Evolutionary conservation across 495 filamentous ascomycete genomes (phyloP).

Genomic region (Haplographium delicatum): DNA sequence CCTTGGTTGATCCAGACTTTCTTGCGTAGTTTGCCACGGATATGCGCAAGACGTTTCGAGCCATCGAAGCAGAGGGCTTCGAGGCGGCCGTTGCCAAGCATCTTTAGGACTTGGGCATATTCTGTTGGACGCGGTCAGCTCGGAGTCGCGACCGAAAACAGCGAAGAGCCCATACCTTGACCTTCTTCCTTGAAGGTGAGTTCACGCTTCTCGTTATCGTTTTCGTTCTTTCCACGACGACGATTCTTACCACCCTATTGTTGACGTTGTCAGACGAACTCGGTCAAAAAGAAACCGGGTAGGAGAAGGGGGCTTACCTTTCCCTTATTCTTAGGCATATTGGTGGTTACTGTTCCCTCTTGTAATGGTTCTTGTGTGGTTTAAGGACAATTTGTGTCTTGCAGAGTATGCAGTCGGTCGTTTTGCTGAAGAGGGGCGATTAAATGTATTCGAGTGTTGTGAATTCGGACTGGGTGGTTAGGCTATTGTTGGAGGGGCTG

Average conservation of each 20-base stretch:
- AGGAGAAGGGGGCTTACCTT: slow-evolving; percentile 57
- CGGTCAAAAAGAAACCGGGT: too few species aligned
- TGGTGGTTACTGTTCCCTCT: slow-evolving; percentile 29
- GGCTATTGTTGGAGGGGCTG: slow-evolving; percentile 8
- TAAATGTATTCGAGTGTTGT: background rate
- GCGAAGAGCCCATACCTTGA: slow-evolving; percentile 51
- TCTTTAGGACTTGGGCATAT: slow-evolving; percentile 98
- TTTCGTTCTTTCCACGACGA: slow-evolving; percentile 99
- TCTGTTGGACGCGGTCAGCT: slow-evolving; percentile 48
- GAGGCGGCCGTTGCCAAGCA: slow-evolving; percentile 95
- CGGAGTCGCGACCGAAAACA: background rate
- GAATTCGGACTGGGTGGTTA: background rate
- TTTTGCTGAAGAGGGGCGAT: too few species aligned
- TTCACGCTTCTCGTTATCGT: slow-evolving; percentile 99
- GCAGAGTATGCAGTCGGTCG: background rate
- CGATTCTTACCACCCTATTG: slow-evolving; percentile 94
- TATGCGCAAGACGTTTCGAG: slow-evolving; percentile 75
- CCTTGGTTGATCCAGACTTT: slow-evolving; percentile 99
- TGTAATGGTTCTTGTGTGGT: background rate
- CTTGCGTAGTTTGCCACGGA: slow-evolving; percentile 95
- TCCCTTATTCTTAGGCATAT: slow-evolving; percentile 98
- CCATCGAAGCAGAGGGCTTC: slow-evolving; percentile 98
- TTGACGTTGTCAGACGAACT: slow-evolving; percentile 9
- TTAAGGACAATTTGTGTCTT: background rate
- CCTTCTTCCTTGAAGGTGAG: slow-evolving; percentile 98